Evolutionary conservation across 192 early-diverging fungal species (phyloP).

Genomic region (Gamsiella multidivaricata): DNA sequence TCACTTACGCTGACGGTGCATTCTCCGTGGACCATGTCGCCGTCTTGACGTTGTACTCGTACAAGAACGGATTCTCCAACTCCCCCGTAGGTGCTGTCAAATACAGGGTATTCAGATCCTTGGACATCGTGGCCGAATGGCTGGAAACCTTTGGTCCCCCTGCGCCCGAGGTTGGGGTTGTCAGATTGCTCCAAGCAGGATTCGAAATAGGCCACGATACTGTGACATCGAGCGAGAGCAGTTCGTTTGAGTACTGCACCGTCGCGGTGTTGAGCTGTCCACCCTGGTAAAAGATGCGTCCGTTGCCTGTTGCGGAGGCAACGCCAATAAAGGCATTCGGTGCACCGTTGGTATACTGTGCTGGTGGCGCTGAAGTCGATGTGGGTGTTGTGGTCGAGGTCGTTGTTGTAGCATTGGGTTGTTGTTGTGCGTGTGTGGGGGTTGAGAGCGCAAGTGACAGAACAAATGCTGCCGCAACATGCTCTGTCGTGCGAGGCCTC

Average conservation of each 20-base stretch:
- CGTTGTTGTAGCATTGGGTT: not conserved
- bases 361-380: not conserved
- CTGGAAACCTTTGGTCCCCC: conserved; percentile 12
- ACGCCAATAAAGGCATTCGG: conserved; percentile 19
- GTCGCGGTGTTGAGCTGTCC: conserved; percentile 26
- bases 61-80: conserved; percentile 10
- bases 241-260: conserved; percentile 21
- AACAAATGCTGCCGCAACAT: not conserved
- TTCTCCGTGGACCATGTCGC: conserved; percentile 17
- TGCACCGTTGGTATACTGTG: not conserved
- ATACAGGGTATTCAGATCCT: conserved; percentile 16
- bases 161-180: not conserved
- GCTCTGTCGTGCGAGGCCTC: conserved; percentile 18
- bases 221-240: conserved; percentile 30
- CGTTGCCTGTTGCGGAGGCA: conserved; percentile 19
- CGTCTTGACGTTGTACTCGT: conserved; percentile 23
- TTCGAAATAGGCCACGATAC: conserved; percentile 10
- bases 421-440: not conserved
- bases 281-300: conserved; percentile 26
- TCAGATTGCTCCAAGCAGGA: conserved; percentile 39
- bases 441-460: not conserved
- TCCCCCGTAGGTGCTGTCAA: conserved; percentile 29
- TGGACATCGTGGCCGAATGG: conserved; percentile 41
- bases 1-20: conserved; percentile 46
- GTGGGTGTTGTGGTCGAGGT: not conserved